phyloP scores from a whole-genome alignment of 2,329 filamentous ascomycete genomes.

The Fusarium equiseti region DNA sequence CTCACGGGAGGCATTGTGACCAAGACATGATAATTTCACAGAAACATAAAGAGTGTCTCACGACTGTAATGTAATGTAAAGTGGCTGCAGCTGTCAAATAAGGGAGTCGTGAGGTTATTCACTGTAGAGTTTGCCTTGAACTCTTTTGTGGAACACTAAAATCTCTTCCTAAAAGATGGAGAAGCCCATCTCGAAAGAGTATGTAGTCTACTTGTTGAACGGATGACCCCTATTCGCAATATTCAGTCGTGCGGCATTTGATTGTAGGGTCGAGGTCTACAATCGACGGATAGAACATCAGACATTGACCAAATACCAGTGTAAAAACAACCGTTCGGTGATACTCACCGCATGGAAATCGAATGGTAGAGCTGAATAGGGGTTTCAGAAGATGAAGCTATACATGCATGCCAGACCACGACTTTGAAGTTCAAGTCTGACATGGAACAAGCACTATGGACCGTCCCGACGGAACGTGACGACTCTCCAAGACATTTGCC shows the following conservation, averaged over 20 bases:
- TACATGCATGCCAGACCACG: slow-evolving; percentile 7
- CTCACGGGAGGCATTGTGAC: neutral
- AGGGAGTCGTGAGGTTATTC: slow-evolving; percentile 13
- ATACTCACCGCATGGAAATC: neutral
- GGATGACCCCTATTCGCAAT: neutral
- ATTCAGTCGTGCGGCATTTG: slow-evolving; percentile 16
- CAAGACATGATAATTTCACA: slow-evolving; percentile 6
- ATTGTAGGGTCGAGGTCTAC: neutral
- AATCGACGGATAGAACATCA: neutral
- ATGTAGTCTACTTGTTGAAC: neutral
- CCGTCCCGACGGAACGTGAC: slow-evolving; percentile 35
- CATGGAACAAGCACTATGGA: slow-evolving; percentile 11
- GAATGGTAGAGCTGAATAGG: neutral
- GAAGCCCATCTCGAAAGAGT: neutral
- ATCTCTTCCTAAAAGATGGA: neutral
- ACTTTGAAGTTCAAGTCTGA: neutral
- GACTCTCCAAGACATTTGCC: slow-evolving; percentile 19
- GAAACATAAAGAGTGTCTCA: neutral
- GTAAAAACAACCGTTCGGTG: neutral
- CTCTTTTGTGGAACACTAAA: slow-evolving; percentile 7
- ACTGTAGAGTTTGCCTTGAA: slow-evolving; percentile 6
- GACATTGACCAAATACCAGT: neutral
- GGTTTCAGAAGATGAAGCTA: slow-evolving; percentile 12
- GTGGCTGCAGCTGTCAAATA: slow-evolving; percentile 12
- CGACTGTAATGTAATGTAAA: slow-evolving; percentile 2